These are phyloP conservation scores for Mucor saturninus DNA, from an alignment of 371 early-diverging fungal species.

Conservation along the genomic window DNA sequence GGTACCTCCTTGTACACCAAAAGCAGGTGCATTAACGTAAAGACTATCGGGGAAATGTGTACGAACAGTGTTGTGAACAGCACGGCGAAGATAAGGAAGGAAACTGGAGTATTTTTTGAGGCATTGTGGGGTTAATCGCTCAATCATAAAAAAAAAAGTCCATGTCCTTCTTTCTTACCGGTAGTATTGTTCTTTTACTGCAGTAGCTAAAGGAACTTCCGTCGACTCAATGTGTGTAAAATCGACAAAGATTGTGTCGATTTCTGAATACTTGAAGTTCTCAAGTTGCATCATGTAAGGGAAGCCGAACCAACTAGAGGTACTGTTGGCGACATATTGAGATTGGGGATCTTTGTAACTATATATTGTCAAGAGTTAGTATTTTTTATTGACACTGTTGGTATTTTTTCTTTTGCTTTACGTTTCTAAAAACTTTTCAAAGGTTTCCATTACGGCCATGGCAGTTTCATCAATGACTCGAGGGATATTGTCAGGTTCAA, in stretches of 20 bases:
- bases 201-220: slow-evolving; percentile 73
- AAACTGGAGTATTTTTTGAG: slow-evolving; percentile 51
- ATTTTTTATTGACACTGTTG: not conserved
- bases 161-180: slow-evolving; percentile 49
- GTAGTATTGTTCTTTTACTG: slow-evolving; percentile 77
- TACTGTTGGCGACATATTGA: slow-evolving; percentile 32
- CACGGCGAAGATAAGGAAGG: slow-evolving; percentile 84
- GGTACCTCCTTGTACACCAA: slow-evolving; percentile 31
- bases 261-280: slow-evolving; percentile 60
- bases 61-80: slow-evolving; percentile 79
- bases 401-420: slow-evolving; percentile 31
- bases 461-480: slow-evolving; percentile 81
- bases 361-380: not conserved
- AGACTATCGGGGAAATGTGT: slow-evolving; percentile 70
- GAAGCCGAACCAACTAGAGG: slow-evolving; percentile 38
- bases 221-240: slow-evolving; percentile 67
- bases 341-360: slow-evolving; percentile 29
- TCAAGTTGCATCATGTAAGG: slow-evolving; percentile 67
- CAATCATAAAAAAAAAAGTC: not conserved
- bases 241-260: slow-evolving; percentile 80
- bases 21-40: slow-evolving; percentile 44
- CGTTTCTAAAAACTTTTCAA: slow-evolving; percentile 78
- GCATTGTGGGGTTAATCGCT: not conserved
- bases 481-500: slow-evolving; percentile 29
- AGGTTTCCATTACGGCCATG: slow-evolving; percentile 75